Percentiles rank a stretch among this genome's conserved stretches.
Evolutionary conservation across 2,329 filamentous ascomycete species (phyloP).

Genomic region (Neurospora sp.): DNA sequence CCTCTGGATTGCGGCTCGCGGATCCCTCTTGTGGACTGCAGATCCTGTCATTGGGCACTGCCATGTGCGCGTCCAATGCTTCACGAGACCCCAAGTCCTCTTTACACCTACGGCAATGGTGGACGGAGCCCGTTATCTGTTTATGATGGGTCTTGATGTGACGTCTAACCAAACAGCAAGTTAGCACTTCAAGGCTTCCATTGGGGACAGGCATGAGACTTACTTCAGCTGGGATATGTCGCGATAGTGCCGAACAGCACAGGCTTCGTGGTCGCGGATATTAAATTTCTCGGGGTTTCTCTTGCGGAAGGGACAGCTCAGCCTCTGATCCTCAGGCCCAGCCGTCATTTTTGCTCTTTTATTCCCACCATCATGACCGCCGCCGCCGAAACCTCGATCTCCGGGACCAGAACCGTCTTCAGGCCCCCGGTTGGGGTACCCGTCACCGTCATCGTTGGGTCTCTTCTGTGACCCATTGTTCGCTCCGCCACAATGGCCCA

Average conservation of each 20-base stretch:
- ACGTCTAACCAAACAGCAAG: conserved; percentile 5
- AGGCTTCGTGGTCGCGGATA: conserved; percentile 13
- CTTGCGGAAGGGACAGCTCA: conserved; percentile 19
- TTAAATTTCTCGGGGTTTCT: conserved; percentile 19
- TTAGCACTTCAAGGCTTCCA: not conserved
- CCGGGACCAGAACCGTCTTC: conserved; percentile 2
- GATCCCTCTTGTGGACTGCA: conserved; percentile 8
- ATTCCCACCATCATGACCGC: conserved; percentile 6
- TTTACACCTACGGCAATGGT: conserved; percentile 16
- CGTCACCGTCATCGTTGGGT: conserved; percentile 4
- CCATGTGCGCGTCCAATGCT: conserved; percentile 9
- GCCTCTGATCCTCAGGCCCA: not conserved
- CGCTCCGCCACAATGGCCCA: not conserved
- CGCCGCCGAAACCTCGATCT: not conserved
- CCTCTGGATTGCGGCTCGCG: conserved; percentile 14
- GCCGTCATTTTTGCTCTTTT: not conserved
- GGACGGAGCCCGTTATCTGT: conserved; percentile 2
- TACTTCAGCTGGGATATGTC: conserved; percentile 16
- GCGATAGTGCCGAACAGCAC: conserved; percentile 12
- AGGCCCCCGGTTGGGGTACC: not conserved
- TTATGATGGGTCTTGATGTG: conserved; percentile 18
- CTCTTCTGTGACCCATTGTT: conserved; percentile 7
- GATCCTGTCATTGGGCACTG: conserved; percentile 7
- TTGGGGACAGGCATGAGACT: not conserved
- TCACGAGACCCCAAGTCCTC: conserved; percentile 6